Evolutionary conservation across 192 early-diverging fungal genomes (phyloP).

Genomic region (Gonapodya sp.): DNA sequence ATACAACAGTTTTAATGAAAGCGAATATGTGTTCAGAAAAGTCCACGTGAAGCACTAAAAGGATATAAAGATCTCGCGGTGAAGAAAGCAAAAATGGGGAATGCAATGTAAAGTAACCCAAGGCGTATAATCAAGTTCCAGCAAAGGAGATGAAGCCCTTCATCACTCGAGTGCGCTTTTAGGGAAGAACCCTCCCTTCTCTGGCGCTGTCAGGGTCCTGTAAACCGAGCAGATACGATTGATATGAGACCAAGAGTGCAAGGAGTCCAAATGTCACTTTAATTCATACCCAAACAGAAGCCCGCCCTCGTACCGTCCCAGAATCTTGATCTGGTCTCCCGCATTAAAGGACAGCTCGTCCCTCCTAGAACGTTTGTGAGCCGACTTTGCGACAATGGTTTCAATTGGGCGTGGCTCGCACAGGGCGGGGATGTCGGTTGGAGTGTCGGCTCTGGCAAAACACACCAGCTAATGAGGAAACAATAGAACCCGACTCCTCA

Average conservation of each 20-base stretch:
- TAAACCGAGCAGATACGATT: background rate
- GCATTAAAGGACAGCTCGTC: background rate
- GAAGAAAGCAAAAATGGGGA: background rate
- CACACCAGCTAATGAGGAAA: background rate
- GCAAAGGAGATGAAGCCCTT: background rate
- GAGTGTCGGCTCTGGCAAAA: background rate
- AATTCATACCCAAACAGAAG: background rate
- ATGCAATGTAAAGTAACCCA: background rate
- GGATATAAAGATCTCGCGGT: background rate
- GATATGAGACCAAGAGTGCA: background rate
- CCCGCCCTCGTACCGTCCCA: background rate
- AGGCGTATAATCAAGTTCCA: background rate
- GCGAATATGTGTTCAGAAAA: background rate
- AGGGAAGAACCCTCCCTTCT: background rate
- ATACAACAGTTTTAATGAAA: background rate
- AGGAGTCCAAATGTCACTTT: background rate
- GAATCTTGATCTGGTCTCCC: background rate
- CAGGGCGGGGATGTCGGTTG: background rate
- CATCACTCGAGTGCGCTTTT: background rate
- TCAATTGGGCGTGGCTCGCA: background rate
- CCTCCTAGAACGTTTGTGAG: background rate
- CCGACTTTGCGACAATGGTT: background rate
- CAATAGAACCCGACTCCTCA: background rate
- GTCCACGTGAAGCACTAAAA: background rate
- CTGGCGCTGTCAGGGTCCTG: background rate